A percentile compares a stretch with the other conserved stretches of the same genome.
phyloP scores from a whole-genome alignment of 192 early-diverging fungal species.

The Podila epicladia region DNA sequence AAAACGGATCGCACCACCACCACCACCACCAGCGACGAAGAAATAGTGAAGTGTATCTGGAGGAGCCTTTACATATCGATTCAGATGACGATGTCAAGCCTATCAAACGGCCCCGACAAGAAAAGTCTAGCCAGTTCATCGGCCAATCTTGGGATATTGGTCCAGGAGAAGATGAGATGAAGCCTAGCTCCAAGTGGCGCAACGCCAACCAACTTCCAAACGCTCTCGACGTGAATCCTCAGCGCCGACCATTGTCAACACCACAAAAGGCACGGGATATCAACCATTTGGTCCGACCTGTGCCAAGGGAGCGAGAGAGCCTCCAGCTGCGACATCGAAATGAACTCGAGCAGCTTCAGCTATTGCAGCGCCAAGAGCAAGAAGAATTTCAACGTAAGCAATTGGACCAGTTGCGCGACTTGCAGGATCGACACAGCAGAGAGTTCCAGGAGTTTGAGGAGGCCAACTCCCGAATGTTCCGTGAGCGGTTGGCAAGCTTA shows the following conservation, averaged over 20 bases:
- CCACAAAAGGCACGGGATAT: background rate
- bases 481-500: conserved; percentile 12
- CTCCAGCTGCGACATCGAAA: conserved; percentile 32
- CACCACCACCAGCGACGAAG: background rate
- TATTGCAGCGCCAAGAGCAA: conserved; percentile 39
- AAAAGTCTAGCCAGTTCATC: conserved; percentile 22
- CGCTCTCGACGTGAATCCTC: background rate
- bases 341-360: conserved; percentile 39
- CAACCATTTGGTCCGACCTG: background rate
- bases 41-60: background rate
- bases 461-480: conserved; percentile 10
- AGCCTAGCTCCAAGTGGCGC: background rate
- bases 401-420: conserved; percentile 42
- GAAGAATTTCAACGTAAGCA: conserved; percentile 47
- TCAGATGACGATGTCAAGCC: conserved; percentile 18
- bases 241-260: background rate
- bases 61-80: conserved; percentile 4
- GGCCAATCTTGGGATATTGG: conserved; percentile 48
- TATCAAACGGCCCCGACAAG: conserved; percentile 9
- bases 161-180: conserved; percentile 10
- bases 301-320: conserved; percentile 14
- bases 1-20: background rate
- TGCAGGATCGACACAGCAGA: conserved; percentile 29
- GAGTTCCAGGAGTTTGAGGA: conserved; percentile 32
- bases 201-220: background rate